Percentiles rank a stretch among this genome's conserved stretches.
These are phyloP conservation scores for Alternaria infectoria DNA, from an alignment of 2,329 filamentous ascomycete species.

Conservation along the genomic window DNA sequence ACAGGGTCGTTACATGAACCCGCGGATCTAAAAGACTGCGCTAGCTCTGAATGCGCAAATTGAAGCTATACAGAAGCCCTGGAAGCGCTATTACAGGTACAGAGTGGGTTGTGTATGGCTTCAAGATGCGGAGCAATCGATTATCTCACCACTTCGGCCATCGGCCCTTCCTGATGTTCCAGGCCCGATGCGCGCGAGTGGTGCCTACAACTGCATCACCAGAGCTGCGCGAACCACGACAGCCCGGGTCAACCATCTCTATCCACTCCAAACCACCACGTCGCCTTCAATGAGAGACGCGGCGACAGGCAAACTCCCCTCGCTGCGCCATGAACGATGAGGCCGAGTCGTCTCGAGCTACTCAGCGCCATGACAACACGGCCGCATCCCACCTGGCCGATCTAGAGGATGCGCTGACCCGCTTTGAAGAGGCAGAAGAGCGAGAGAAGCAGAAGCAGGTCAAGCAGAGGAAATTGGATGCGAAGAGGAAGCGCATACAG, in stretches of 20 bases:
- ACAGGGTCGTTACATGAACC: neutral
- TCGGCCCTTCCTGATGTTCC: conserved; percentile 41
- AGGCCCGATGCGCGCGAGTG: conserved; percentile 28
- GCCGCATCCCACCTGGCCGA: conserved; percentile 17
- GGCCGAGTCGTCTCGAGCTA: conserved; percentile 45
- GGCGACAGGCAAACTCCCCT: conserved; percentile 9
- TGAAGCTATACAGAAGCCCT: neutral
- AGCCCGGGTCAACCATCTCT: conserved; percentile 15
- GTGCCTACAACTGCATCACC: conserved; percentile 26
- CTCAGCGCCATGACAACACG: conserved; percentile 25
- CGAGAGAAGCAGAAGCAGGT: conserved; percentile 23
- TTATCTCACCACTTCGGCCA: conserved; percentile 47
- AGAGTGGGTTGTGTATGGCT: conserved; percentile 1
- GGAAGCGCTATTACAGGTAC: neutral
- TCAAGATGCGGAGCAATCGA: conserved; percentile 33
- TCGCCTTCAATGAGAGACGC: conserved; percentile 38
- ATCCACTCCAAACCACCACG: conserved; percentile 4
- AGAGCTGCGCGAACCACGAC: conserved; percentile 10
- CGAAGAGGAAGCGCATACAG: conserved; percentile 44
- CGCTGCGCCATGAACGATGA: conserved; percentile 49
- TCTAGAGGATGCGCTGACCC: conserved; percentile 18
- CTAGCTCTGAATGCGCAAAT: neutral
- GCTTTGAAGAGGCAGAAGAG: conserved; percentile 27
- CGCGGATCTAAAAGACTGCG: neutral
- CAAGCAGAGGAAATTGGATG: conserved; percentile 40